A percentile compares a stretch with the other conserved stretches of the same genome.
Conservation (phyloP, 1,284 basidiomycete species). For the Coriolopsis trogii region DNA sequence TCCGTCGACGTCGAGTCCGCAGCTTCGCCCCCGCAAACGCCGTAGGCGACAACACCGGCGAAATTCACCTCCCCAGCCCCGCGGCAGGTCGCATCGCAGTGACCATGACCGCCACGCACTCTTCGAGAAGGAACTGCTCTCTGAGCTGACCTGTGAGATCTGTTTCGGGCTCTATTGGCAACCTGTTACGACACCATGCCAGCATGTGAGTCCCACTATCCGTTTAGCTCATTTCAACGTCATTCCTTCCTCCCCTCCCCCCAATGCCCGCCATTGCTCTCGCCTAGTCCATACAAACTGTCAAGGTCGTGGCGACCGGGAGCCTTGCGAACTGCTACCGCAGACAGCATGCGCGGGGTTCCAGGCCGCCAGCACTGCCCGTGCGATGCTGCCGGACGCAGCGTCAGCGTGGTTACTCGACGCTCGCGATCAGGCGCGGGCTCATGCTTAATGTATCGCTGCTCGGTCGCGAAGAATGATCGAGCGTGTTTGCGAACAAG, state of each 20-base stretch:
- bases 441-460: no score
- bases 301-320: neutral
- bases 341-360: no score
- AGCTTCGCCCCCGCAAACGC: constrained; percentile 26
- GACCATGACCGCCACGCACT: constrained; percentile 32
- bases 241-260: neutral
- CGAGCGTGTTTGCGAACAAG: no score
- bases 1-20: constrained; percentile 14
- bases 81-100: constrained; percentile 24
- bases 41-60: constrained; percentile 22
- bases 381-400: no score
- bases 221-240: neutral
- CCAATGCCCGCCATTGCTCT: neutral
- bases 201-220: constrained; percentile 67
- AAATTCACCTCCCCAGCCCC: constrained; percentile 13
- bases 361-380: no score
- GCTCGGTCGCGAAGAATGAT: no score
- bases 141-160: constrained; percentile 87
- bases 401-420: no score
- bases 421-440: no score
- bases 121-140: constrained; percentile 72
- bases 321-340: no score
- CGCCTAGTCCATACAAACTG: no score
- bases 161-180: constrained; percentile 85
- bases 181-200: constrained; percentile 91